Evolutionary conservation across 768 basidiomycete genomes (phyloP), one percentile per base, ranked within the genome.

Genomic region (Amyloporia xantha): DNA sequence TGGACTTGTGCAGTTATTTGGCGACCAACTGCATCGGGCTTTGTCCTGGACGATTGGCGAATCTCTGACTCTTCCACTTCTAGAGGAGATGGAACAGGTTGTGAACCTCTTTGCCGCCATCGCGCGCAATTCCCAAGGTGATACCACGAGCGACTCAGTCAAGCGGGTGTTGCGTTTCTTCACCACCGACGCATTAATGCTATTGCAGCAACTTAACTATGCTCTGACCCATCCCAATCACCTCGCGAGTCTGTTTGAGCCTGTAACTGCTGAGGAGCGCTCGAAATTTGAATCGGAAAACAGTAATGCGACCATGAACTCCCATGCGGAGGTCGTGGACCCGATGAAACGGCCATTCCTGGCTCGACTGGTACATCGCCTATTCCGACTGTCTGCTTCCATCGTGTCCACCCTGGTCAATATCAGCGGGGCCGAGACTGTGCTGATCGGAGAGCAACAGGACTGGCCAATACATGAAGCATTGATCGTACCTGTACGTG

Each of bases 211-310:
- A 54, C 67, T 96, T 53, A 93, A 92, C 64, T 92, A 93, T 55
- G 87, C 90, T 0, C 73, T 95, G 41, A 85, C 90, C 0, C 93
- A 97, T 64, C 93, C 93, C 5, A 88, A 93, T 59, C 85, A 92
- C 57, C 75, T 96, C 11, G 81, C 85, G 1, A 84, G 83, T 54
- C 71, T 90, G 23, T 71, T 94, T 56, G 90, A 94, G 50, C 84
- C 91, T 5, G 73, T 88, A 12, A 85, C 86, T 0, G 62, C 75
- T 1, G 90, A 91, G 10, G 93, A 95, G 57, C 77, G 85, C 5
- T 66, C 66, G 0, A 71, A 72, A 42, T 71, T 89, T 41, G 86
- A 92, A 57, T 82, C 81, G 53, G 84, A 86, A 40, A 55, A 64
- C 11, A 55, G 52, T 25, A 27, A 56, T 41, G 51, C 49, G 44